Evolutionary conservation across 352 stramenopile genomes (phyloP), one percentile per base, ranked within the genome.

Genomic region (Phytophthora meadii): DNA sequence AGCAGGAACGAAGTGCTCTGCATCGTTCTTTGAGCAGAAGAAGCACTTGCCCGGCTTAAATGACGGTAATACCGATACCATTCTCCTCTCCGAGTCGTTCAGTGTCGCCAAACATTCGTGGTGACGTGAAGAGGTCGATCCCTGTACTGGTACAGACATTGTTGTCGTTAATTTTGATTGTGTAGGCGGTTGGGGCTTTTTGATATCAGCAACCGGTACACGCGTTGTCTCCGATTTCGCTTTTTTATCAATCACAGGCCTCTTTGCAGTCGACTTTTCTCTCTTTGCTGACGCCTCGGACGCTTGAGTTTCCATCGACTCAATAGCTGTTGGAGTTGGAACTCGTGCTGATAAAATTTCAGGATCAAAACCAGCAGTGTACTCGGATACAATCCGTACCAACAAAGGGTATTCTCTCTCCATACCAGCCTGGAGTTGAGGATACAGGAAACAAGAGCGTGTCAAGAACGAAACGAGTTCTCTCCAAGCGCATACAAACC

Each of bases 21-120:
- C 82, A 7, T 89, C 84, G 27, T 92, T 93, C 54, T 94, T 93
- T 27, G 81, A 88, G 61, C 87, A 94, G 56, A 94, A 94, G 54
- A 94, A 94, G 48, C 87, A 94, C 48, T 94, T 94, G 14, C 83
- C 84, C 1, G 79, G 72, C 40, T 87, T 92, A 58, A 93, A 93
- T 19, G 84, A 94, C 19, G 84, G 87, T 40, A 94, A 65, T 0
- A 93, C 80, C 2, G 87, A 94, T 19, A 92, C 67, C 65, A 94
- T 93, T 48, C 69, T 83, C 9, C 49, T 55, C 22, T 68, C 54
- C 5, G 56, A 53, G 17, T 2, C 1, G 30, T 36, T 14, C 9
- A 11, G 11, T 12, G 30, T 2, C 9, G 30, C 30, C 30, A 36
- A 14, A 36, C 8, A 4, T 36, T 36, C 30, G 30, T 36, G 30